Evolutionary conservation across 805 yeast genomes (phyloP).

Genomic region (Wickerhamomyces bovis): DNA sequence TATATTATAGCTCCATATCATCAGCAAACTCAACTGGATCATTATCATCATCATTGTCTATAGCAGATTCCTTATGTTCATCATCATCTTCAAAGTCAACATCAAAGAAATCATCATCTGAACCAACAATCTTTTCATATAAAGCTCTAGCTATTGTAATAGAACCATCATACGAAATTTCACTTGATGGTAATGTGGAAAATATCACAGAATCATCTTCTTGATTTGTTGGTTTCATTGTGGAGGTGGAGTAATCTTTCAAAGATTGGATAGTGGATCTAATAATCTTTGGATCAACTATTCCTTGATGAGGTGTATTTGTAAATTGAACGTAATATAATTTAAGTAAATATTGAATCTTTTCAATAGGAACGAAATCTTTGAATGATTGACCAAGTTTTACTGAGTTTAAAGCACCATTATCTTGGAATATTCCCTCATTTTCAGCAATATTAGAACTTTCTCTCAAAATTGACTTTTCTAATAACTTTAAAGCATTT

Average conservation of each 20-base stretch:
- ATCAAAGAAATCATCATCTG: slow-evolving; percentile 93
- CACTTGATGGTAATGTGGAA: slow-evolving; percentile 71
- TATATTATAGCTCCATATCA: slow-evolving; percentile 26
- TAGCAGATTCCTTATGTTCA: slow-evolving; percentile 31
- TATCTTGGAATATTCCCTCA: slow-evolving; percentile 45
- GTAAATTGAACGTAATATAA: slow-evolving; percentile 56
- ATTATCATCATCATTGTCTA: slow-evolving; percentile 18
- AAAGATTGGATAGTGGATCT: slow-evolving; percentile 23
- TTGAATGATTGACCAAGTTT: slow-evolving; percentile 81
- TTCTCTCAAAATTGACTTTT: slow-evolving; percentile 75
- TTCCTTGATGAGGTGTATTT: slow-evolving; percentile 50
- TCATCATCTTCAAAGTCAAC: slow-evolving; percentile 91
- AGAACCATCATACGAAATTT: slow-evolving; percentile 87
- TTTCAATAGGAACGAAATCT: slow-evolving; percentile 78
- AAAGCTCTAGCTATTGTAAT: slow-evolving; percentile 73
- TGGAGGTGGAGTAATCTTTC: neutral
- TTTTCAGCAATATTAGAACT: slow-evolving; percentile 36
- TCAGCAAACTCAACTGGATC: slow-evolving; percentile 35
- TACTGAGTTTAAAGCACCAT: slow-evolving; percentile 72
- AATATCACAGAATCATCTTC: slow-evolving; percentile 28
- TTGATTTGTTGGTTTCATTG: neutral
- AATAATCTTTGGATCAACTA: slow-evolving; percentile 37
- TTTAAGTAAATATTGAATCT: slow-evolving; percentile 54
- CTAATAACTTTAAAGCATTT: slow-evolving; percentile 75
- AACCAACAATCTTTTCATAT: slow-evolving; percentile 77